Base-by-base conservation (phyloP, 768 basidiomycete genomes). In the Serendipita sp. region DNA sequence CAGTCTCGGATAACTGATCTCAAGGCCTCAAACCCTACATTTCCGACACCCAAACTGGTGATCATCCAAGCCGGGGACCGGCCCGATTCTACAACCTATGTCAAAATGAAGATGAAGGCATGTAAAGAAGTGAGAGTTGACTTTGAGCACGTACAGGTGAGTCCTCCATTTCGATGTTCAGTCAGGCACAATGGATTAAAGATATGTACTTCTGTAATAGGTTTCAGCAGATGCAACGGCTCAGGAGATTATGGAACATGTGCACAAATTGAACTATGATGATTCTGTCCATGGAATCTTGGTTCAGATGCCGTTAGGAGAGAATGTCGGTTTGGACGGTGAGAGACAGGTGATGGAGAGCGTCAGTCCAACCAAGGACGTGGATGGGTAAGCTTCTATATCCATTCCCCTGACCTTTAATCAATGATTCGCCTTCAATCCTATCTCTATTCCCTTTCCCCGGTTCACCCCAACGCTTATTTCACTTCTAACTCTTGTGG, bases 51-150 rank as follows among this genome's bases (percentile, higher is more conserved):
- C 11, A 84, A 86, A 73, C 82, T 99, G 16, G 89, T 84, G 69
- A 91, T 99, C 75, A 82, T 99, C 51, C 96, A 98, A 75, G 92
- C 91, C 62, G 96, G 96, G 64, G 83, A 85, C 35, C 87, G 91
- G 66, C 85, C 91, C 23, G 95, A 97, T 74, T 98, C 94, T 3
- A 77, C 80, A 18, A 85, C 86, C 46, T 99, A 99, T 75, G 86
- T 99, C 69, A 91, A 91, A 71, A 98, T 98, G 95, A 99, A 99
- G 77, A 79, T 83, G 47, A 97, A 94, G 75, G 96, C 96, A 10
- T 89, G 93, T 10, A 84, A 91, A 70, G 91, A 98, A 76, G 86
- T 89, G 68, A 94, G 96, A 66, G 89, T 98, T 76, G 82, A 80
- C 66, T 87, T 89, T 74, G 83, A 85, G 63, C 91, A 97, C 72